These are phyloP conservation scores for Elsinoe fawcettii DNA, from an alignment of 2,329 filamentous ascomycete genomes.

Conservation along the genomic window DNA sequence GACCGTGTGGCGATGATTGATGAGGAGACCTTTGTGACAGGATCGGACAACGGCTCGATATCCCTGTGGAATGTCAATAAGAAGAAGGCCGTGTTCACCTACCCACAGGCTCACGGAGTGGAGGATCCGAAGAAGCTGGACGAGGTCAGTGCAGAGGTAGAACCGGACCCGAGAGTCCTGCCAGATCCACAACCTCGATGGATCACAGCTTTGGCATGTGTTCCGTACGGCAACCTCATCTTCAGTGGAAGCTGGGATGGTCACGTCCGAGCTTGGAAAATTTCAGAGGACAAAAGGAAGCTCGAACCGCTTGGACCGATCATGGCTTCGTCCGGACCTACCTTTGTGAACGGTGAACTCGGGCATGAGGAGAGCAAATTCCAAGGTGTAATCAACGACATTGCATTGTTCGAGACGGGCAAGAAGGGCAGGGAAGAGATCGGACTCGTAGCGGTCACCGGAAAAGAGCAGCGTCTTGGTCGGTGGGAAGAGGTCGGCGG, in stretches of 20 bases:
- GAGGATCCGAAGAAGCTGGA: constrained; percentile 62
- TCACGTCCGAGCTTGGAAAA: constrained; percentile 72
- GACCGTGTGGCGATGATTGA: constrained; percentile 87
- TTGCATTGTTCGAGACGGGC: constrained; percentile 78
- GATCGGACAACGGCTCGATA: constrained; percentile 81
- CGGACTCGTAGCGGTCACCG: constrained; percentile 77
- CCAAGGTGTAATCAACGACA: constrained; percentile 77
- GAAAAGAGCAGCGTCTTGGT: constrained; percentile 77
- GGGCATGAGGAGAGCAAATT: constrained; percentile 33
- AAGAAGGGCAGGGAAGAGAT: constrained; percentile 65
- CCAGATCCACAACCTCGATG: constrained; percentile 57
- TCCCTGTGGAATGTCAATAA: constrained; percentile 84
- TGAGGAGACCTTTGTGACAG: constrained; percentile 83
- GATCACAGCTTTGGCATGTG: constrained; percentile 78
- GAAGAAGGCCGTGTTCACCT: constrained; percentile 83
- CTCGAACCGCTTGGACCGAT: constrained; percentile 66
- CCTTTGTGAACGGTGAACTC: constrained; percentile 19
- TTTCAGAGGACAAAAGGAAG: constrained; percentile 73
- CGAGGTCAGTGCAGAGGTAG: constrained; percentile 61
- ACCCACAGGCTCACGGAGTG: constrained; percentile 75
- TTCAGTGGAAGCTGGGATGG: constrained; percentile 95
- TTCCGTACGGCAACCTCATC: constrained; percentile 86
- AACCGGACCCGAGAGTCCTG: constrained; percentile 47
- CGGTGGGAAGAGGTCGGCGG: constrained; percentile 65
- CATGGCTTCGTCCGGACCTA: constrained; percentile 11